A percentile compares a stretch with the other conserved stretches of the same genome.
Conservation (phyloP, 192 early-diverging fungal species). For the Fimicolochytrium jonesii region DNA sequence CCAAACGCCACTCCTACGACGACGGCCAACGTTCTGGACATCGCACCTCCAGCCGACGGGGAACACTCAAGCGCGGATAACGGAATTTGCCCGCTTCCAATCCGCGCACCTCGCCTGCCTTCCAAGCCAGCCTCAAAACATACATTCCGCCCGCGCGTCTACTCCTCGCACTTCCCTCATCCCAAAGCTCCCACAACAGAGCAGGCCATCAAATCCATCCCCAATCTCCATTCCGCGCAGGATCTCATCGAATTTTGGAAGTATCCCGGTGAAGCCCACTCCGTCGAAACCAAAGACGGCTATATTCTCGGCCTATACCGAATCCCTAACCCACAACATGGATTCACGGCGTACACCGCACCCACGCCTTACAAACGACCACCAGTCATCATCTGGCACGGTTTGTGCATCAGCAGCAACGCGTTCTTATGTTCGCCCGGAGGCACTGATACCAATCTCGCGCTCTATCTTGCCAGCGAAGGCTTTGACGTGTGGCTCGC, state of each 20-base stretch:
- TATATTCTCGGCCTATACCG: slow-evolving; percentile 74
- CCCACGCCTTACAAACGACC: slow-evolving; percentile 30
- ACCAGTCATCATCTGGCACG: slow-evolving; percentile 83
- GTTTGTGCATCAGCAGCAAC: slow-evolving; percentile 79
- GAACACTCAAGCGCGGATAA: too few species aligned
- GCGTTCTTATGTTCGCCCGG: slow-evolving; percentile 75
- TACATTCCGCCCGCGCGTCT: not conserved
- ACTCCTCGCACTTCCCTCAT: not conserved
- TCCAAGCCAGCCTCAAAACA: too few species aligned
- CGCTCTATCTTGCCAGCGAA: slow-evolving; percentile 71
- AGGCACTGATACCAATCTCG: slow-evolving; percentile 67
- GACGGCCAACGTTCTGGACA: too few species aligned
- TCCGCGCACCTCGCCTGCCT: too few species aligned
- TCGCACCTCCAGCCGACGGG: too few species aligned
- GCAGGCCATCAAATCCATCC: too few species aligned
- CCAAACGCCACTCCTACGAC: too few species aligned
- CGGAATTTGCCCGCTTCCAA: too few species aligned
- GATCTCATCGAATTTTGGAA: slow-evolving; percentile 34
- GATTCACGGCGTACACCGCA: slow-evolving; percentile 25
- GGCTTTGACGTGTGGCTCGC: slow-evolving; percentile 90
- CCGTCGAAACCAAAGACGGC: slow-evolving; percentile 72
- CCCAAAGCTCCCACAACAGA: not conserved
- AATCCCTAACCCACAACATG: slow-evolving; percentile 46
- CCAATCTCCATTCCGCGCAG: too few species aligned
- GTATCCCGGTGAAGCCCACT: slow-evolving; percentile 73